A percentile compares a stretch with the other conserved stretches of the same genome.
Conservation (phyloP, 495 filamentous ascomycete genomes). For the Aspergillus sparsus region DNA sequence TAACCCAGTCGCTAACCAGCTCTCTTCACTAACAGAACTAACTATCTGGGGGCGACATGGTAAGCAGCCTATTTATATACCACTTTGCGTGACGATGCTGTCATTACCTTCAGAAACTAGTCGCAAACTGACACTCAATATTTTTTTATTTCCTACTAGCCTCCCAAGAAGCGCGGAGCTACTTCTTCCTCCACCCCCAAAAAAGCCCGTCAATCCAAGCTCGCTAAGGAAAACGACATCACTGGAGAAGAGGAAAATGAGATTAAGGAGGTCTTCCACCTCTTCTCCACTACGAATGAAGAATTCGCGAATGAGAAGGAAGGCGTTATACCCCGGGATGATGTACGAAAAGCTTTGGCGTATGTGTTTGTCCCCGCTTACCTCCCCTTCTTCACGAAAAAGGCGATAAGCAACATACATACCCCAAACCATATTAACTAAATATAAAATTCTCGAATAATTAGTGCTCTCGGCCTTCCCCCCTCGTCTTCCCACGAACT, state of each 20-base stretch:
- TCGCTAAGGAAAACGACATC: conserved; percentile 86
- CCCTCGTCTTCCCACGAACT: conserved; percentile 65
- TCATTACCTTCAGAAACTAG: neutral
- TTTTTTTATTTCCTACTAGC: conserved; percentile 23
- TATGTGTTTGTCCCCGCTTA: conserved; percentile 41
- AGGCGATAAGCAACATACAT: neutral
- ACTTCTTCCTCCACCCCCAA: conserved; percentile 38
- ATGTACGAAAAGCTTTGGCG: conserved; percentile 83
- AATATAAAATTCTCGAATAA: neutral
- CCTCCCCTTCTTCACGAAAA: conserved; percentile 8
- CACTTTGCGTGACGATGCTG: neutral
- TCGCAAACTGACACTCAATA: neutral
- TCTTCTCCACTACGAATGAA: conserved; percentile 64
- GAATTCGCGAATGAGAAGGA: conserved; percentile 67
- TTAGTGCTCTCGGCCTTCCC: conserved; percentile 73
- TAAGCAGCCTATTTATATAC: conserved; percentile 1
- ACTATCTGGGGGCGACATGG: neutral
- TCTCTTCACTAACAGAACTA: neutral
- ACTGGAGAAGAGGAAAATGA: conserved; percentile 80
- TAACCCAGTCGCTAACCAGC: conserved; percentile 2
- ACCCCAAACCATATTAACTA: neutral
- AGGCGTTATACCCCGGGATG: conserved; percentile 70
- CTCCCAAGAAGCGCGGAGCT: conserved; percentile 44
- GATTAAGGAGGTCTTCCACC: conserved; percentile 83
- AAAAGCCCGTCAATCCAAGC: conserved; percentile 68